phyloP scores from a whole-genome alignment of 116 monocot genomes.

The Dioscorea cayenensis region DNA sequence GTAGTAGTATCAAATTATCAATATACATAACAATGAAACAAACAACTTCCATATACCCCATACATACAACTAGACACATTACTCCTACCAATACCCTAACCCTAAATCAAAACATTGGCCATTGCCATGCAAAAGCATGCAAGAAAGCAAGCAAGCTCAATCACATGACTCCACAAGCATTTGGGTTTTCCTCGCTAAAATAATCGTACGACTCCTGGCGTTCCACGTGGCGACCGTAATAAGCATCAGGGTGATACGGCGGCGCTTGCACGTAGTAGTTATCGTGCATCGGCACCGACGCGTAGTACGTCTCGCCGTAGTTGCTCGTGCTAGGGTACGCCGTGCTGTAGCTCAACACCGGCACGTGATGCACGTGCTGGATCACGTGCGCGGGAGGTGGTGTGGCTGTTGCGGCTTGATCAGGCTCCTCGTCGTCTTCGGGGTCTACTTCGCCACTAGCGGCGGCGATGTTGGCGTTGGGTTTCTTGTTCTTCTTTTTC shows the following conservation, averaged over 20 bases:
- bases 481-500: constrained; percentile 3
- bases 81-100: too few species aligned
- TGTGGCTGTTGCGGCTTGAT: not conserved
- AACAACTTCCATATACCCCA: too few species aligned
- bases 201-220: constrained; percentile 16
- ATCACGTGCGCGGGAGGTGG: not conserved
- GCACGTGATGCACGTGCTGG: constrained; percentile 1
- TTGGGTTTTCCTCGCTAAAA: constrained; percentile 46
- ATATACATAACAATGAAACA: too few species aligned
- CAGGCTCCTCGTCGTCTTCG: not conserved
- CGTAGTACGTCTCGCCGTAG: constrained; percentile 21
- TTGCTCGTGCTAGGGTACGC: constrained; percentile 33
- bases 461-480: not conserved
- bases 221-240: not conserved
- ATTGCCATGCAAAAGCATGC: too few species aligned
- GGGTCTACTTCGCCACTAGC: constrained; percentile 4
- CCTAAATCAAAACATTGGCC: too few species aligned
- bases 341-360: constrained; percentile 27
- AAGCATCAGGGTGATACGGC: not conserved
- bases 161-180: constrained; percentile 32
- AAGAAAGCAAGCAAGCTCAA: too few species aligned
- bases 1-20: too few species aligned
- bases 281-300: constrained; percentile 3
- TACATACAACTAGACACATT: too few species aligned
- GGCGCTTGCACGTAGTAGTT: not conserved